A percentile compares a stretch with the other conserved stretches of the same genome.
phyloP scores from a whole-genome alignment of 495 filamentous ascomycete species.

The Hamigera avellanea region DNA sequence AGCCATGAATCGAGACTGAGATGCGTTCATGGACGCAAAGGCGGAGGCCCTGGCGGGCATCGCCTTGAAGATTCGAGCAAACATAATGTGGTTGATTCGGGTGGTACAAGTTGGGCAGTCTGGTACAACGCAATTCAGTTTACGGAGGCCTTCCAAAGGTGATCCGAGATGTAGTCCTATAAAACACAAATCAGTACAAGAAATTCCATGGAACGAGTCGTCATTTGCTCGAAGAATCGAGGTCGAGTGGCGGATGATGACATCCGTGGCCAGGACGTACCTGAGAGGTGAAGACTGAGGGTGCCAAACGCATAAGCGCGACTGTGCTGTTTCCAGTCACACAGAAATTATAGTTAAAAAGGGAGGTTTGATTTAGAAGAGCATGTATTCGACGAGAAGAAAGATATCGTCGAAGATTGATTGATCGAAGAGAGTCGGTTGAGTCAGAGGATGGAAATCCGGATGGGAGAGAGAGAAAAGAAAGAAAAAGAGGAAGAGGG shows the following conservation, averaged over 20 bases:
- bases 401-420: neutral
- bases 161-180: constrained; percentile 96
- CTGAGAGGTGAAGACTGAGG: constrained; percentile 94
- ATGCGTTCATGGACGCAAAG: constrained; percentile 38
- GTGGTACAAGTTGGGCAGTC: constrained; percentile 10
- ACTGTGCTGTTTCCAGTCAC: constrained; percentile 32
- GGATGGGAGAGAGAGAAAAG: constrained; percentile 6
- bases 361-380: constrained; percentile 13
- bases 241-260: neutral
- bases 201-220: no score
- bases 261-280: constrained; percentile 40
- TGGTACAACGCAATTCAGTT: constrained; percentile 44
- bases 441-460: constrained; percentile 3
- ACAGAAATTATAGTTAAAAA: constrained; percentile 8
- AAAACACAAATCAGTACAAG: no score
- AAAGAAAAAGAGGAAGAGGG: constrained; percentile 11
- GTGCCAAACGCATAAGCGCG: constrained; percentile 91
- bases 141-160: constrained; percentile 92
- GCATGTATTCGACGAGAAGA: constrained; percentile 12
- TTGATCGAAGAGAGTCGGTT: neutral
- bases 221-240: constrained; percentile 1
- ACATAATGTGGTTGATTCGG: constrained; percentile 46
- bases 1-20: constrained; percentile 52
- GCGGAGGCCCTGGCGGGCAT: constrained; percentile 41
- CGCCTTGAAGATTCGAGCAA: constrained; percentile 52